Evolutionary conservation across 78 protist genomes (phyloP).

Genomic region (Emiliania huxleyi): DNA sequence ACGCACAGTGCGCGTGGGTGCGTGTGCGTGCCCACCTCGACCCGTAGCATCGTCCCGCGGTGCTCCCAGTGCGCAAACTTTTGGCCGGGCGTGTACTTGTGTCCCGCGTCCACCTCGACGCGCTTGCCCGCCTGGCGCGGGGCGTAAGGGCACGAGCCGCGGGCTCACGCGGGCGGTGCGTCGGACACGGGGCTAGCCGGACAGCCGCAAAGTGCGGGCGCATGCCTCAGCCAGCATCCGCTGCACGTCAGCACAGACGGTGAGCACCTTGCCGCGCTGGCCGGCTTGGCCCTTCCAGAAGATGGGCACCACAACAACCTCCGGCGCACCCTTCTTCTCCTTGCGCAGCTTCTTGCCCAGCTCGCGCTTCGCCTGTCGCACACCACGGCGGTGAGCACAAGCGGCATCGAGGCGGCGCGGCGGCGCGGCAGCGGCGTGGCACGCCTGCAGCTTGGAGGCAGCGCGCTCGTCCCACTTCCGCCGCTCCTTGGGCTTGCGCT

Average conservation of each 20-base stretch:
- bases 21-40: not conserved
- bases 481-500: not conserved
- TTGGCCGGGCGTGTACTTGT: conserved; percentile 16
- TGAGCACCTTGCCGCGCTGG: not conserved
- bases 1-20: no score
- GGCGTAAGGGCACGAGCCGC: no score
- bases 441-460: not conserved
- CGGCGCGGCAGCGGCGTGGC: no score
- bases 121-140: no score
- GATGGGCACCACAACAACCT: not conserved
- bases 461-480: not conserved
- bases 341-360: not conserved
- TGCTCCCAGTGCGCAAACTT: conserved; percentile 27
- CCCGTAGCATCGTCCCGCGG: not conserved
- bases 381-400: no score
- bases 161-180: no score
- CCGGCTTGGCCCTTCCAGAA: not conserved
- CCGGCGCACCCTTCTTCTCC: not conserved
- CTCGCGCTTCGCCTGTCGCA: not conserved
- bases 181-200: no score
- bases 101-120: not conserved
- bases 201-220: no score
- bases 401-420: no score
- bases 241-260: not conserved
- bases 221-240: not conserved